phyloP scores from a whole-genome alignment of 2,329 filamentous ascomycete species.

The Dendrostoma leiphaemia region DNA sequence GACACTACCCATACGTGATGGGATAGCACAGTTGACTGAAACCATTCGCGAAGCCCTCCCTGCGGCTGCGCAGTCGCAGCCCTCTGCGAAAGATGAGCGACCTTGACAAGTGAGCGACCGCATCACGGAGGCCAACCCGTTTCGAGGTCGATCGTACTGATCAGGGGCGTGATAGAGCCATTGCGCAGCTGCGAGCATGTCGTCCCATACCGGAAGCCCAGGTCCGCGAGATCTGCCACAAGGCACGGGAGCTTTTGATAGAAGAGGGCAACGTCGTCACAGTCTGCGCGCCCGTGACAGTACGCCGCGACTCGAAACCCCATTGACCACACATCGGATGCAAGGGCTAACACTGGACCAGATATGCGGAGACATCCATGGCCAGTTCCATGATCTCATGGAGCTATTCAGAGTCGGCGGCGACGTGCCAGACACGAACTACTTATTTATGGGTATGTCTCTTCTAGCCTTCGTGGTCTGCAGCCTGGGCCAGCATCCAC shows the following conservation, averaged over 20 bases:
- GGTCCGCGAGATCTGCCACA: constrained; percentile 96
- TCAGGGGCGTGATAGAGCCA: constrained; percentile 61
- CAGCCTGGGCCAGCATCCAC: not conserved
- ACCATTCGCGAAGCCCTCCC: constrained; percentile 1
- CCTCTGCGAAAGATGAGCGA: constrained; percentile 6
- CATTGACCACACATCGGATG: not conserved
- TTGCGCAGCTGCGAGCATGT: constrained; percentile 92
- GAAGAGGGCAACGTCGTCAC: constrained; percentile 97
- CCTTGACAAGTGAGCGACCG: constrained; percentile 76
- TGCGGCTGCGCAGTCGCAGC: constrained; percentile 14
- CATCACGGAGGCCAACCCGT: constrained; percentile 60
- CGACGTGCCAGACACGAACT: constrained; percentile 92
- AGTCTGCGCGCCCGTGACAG: constrained; percentile 90
- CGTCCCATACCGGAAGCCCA: constrained; percentile 93
- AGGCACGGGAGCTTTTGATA: constrained; percentile 91
- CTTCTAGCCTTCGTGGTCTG: not conserved
- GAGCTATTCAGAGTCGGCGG: constrained; percentile 92
- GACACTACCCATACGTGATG: constrained; percentile 1
- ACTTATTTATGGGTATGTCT: constrained; percentile 84
- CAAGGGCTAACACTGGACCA: constrained; percentile 29
- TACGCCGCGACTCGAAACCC: constrained; percentile 37
- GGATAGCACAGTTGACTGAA: constrained; percentile 1
- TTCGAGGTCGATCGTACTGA: constrained; percentile 12
- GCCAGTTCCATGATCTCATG: constrained; percentile 96
- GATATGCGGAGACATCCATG: constrained; percentile 97